Conservation (phyloP, 2,329 filamentous ascomycete species). For the Fusarium musae region DNA sequence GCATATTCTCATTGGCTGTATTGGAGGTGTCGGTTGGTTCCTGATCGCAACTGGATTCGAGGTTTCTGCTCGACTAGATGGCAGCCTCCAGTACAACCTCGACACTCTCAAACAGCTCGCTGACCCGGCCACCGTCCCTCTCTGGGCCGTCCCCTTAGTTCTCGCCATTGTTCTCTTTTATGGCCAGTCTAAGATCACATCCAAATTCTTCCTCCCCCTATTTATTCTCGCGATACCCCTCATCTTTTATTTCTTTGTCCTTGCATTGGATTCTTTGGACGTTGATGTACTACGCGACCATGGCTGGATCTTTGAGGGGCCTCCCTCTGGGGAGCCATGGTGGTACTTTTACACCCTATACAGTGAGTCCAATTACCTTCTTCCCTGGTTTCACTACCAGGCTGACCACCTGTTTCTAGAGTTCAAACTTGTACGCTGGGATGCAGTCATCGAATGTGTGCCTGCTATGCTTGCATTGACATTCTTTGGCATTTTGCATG, state of each 20-base stretch:
- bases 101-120: slow-evolving; percentile 81
- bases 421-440: slow-evolving; percentile 83
- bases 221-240: slow-evolving; percentile 85
- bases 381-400: not conserved
- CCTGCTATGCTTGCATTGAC: slow-evolving; percentile 97
- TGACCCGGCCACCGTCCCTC: slow-evolving; percentile 75
- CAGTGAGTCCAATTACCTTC: slow-evolving; percentile 64
- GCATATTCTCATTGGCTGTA: slow-evolving; percentile 96
- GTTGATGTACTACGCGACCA: slow-evolving; percentile 73
- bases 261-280: slow-evolving; percentile 73
- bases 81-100: slow-evolving; percentile 83
- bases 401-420: slow-evolving; percentile 61
- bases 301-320: slow-evolving; percentile 94
- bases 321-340: slow-evolving; percentile 87
- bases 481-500: slow-evolving; percentile 96
- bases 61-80: slow-evolving; percentile 88
- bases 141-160: slow-evolving; percentile 84
- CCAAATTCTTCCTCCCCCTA: slow-evolving; percentile 85
- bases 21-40: slow-evolving; percentile 97
- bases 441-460: slow-evolving; percentile 82
- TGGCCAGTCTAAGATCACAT: slow-evolving; percentile 79
- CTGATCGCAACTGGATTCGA: slow-evolving; percentile 91
- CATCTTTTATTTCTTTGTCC: slow-evolving; percentile 82
- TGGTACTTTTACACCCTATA: slow-evolving; percentile 98
- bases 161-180: slow-evolving; percentile 82